These are phyloP conservation scores for Nakazawaea peltata DNA, from an alignment of 805 yeast species.

Conservation along the genomic window DNA sequence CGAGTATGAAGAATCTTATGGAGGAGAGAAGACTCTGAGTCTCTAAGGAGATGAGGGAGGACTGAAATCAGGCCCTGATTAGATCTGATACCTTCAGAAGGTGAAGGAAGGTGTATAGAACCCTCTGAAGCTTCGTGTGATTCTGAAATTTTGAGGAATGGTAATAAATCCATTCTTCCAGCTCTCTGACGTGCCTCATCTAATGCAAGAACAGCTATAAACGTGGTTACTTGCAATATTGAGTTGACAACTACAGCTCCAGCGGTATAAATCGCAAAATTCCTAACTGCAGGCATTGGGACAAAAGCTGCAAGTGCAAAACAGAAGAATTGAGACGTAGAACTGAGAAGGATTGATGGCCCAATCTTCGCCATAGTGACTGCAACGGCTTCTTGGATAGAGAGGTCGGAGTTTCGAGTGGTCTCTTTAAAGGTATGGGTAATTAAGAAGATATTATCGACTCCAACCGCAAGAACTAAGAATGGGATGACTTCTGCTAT, in stretches of 20 bases:
- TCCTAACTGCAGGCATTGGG: constrained; percentile 92
- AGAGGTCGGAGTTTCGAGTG: constrained; percentile 25
- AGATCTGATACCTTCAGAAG: background rate
- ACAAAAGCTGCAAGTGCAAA: constrained; percentile 74
- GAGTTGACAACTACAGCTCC: constrained; percentile 78
- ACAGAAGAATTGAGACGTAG: constrained; percentile 71
- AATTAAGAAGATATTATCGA: constrained; percentile 84
- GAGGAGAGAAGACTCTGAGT: constrained; percentile 21
- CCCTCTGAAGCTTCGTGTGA: too few species aligned
- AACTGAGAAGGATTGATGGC: constrained; percentile 77
- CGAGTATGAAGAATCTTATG: constrained; percentile 32
- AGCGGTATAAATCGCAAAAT: constrained; percentile 87
- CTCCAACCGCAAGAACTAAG: constrained; percentile 88
- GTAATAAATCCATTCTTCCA: constrained; percentile 52
- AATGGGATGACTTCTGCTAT: constrained; percentile 97
- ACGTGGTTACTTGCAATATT: constrained; percentile 70
- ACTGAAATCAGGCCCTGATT: background rate
- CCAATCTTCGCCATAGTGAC: constrained; percentile 68
- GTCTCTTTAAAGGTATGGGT: constrained; percentile 68
- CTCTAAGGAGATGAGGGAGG: constrained; percentile 14
- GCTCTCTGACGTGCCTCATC: constrained; percentile 58
- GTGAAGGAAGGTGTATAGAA: too few species aligned
- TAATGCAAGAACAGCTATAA: constrained; percentile 61
- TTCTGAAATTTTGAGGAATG: constrained; percentile 41
- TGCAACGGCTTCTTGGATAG: constrained; percentile 52